Evolutionary conservation across 2,329 filamentous ascomycete species (phyloP).

Genomic region (Orbilia brochopaga): DNA sequence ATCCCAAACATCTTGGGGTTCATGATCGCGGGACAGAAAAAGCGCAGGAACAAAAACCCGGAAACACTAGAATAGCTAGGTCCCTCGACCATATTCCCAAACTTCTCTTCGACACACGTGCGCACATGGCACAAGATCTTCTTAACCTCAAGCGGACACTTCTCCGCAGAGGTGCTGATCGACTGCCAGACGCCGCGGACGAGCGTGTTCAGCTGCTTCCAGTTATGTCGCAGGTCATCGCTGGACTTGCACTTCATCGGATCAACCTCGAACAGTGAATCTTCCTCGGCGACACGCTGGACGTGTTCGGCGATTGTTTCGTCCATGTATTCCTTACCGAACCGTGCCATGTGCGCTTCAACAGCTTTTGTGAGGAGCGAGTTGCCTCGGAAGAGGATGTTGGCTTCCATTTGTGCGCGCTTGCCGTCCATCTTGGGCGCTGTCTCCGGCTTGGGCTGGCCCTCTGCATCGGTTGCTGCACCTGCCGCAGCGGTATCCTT

Average conservation of each 20-base stretch:
- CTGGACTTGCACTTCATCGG: conserved; percentile 73
- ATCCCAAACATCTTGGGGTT: conserved; percentile 73
- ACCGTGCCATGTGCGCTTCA: conserved; percentile 91
- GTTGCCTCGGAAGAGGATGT: conserved; percentile 92
- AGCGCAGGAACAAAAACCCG: conserved; percentile 71
- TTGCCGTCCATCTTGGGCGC: conserved; percentile 73
- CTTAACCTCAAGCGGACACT: conserved; percentile 69
- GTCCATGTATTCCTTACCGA: conserved; percentile 91
- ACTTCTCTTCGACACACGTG: conserved; percentile 72
- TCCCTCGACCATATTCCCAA: conserved; percentile 70
- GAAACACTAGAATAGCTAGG: conserved; percentile 74
- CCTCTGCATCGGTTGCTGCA: conserved; percentile 52
- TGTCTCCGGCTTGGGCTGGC: conserved; percentile 68
- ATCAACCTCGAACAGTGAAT: conserved; percentile 94
- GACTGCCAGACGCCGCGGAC: conserved; percentile 67
- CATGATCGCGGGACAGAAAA: conserved; percentile 72
- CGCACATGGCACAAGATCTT: conserved; percentile 71
- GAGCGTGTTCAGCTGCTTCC: conserved; percentile 67
- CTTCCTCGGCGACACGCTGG: conserved; percentile 83
- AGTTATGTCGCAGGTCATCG: conserved; percentile 69
- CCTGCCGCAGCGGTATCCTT: conserved; percentile 5
- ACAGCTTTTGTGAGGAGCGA: conserved; percentile 90
- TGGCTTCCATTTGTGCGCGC: conserved; percentile 83
- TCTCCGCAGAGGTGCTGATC: conserved; percentile 65
- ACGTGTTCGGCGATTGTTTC: conserved; percentile 86